phyloP scores from a whole-genome alignment of 306 rosid genomes.

The Cicer cuneatum region DNA sequence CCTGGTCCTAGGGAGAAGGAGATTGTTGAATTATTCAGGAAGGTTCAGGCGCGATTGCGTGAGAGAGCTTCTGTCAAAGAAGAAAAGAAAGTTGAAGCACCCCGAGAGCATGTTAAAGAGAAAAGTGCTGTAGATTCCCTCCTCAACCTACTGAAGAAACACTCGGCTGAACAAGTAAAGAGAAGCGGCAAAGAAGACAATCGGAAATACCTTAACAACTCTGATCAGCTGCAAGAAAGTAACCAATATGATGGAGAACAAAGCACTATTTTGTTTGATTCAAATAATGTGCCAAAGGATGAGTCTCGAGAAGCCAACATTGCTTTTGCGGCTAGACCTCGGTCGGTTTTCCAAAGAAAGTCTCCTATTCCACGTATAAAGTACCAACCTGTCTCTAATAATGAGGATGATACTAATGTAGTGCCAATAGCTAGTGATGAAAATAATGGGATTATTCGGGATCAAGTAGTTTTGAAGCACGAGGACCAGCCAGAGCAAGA shows the following conservation, averaged over 20 bases:
- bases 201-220: conserved; percentile 49
- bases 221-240: conserved; percentile 60
- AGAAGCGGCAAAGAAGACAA: conserved; percentile 55
- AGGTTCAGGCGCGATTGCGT: conserved; percentile 90
- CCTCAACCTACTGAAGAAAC: conserved; percentile 81
- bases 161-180: conserved; percentile 79
- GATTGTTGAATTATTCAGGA: conserved; percentile 90
- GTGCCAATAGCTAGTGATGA: conserved; percentile 43
- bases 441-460: conserved; percentile 46
- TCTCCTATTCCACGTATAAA: conserved; percentile 83
- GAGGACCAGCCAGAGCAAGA: conserved; percentile 50
- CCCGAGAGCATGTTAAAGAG: conserved; percentile 66
- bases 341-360: conserved; percentile 78
- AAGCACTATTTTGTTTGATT: conserved; percentile 54
- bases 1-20: conserved; percentile 97
- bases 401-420: conserved; percentile 45
- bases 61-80: conserved; percentile 79
- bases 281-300: conserved; percentile 54
- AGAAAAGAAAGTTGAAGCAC: conserved; percentile 74
- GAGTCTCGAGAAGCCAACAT: conserved; percentile 57
- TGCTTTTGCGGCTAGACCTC: conserved; percentile 62
- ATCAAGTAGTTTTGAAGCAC: conserved; percentile 50
- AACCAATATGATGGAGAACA: conserved; percentile 49
- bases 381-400: conserved; percentile 60
- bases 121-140: conserved; percentile 86